Evolutionary conservation across 129 eudicot genomes (phyloP).

Genomic region (Escallonia rubra): DNA sequence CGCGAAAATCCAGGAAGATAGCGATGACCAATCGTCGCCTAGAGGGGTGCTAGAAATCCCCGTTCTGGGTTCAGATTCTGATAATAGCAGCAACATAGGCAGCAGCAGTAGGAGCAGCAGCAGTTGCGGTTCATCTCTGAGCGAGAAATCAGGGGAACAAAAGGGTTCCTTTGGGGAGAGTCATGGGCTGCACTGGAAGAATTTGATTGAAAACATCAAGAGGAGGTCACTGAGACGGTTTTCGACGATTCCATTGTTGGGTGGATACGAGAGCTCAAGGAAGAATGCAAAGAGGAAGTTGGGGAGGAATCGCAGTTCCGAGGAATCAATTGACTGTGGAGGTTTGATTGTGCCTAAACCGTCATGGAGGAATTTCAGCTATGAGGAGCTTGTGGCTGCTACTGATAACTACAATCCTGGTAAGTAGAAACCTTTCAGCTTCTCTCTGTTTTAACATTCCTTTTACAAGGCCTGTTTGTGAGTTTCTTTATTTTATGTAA

Average conservation of each 20-base stretch:
- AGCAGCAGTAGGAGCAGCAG: conserved; percentile 35
- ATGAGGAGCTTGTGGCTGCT: conserved; percentile 62
- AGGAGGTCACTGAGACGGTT: conserved; percentile 43
- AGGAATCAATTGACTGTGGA: conserved; percentile 29
- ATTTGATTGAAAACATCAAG: conserved; percentile 38
- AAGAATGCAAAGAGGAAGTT: conserved; percentile 45
- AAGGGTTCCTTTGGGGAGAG: neutral
- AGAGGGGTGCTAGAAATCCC: conserved; percentile 67
- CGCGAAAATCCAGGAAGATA: conserved; percentile 12
- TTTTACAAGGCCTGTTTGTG: no score
- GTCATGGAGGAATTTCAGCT: conserved; percentile 79
- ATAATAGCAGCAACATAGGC: conserved; percentile 34
- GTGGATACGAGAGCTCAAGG: conserved; percentile 41
- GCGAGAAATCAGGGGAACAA: conserved; percentile 19
- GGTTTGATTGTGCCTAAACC: conserved; percentile 55
- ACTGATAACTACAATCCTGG: conserved; percentile 67
- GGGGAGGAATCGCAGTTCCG: conserved; percentile 33
- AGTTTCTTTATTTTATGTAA: no score
- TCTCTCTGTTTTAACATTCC: no score
- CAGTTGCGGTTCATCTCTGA: conserved; percentile 37
- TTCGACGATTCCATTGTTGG: conserved; percentile 45
- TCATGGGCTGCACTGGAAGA: conserved; percentile 40
- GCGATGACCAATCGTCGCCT: conserved; percentile 47
- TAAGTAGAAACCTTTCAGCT: conserved; percentile 4
- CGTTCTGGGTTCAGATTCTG: conserved; percentile 54